Base-by-base conservation (phyloP, 202 grass and related monocot genomes). In the Carex sylvatica region DNA sequence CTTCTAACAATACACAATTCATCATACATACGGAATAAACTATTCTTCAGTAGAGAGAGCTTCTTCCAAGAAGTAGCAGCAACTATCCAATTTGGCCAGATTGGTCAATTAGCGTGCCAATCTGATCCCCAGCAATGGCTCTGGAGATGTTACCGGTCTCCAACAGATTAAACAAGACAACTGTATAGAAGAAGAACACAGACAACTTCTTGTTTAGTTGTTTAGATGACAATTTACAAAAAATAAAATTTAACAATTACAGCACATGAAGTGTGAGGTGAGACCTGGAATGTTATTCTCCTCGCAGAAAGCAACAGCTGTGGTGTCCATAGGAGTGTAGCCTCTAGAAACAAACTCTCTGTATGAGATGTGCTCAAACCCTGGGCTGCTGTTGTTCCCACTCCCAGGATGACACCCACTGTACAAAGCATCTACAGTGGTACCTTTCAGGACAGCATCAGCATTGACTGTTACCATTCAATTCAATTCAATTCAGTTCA, bases 261-360 rank as follows among this genome's bases (percentile, higher is more conserved):
- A 40, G 38, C 6, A 40, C 28, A 87, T 83, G 15, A 35, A 44
- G 61, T 52, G 51, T 42, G 61, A 79, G 42, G 1, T 42, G 61
- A 79, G 19, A 99, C 96, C 93, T 61, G 96, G 96, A 85, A 95
- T 91, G 78, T 95, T 93, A 83, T 93, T 99, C 81, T 99, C 96
- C 85, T 93, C 91, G 24, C 96, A 99, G 63, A 92, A 90, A 30
- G 93, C 94, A 83, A 99, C 74, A 62, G 96, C 93, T 65, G 96
- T 93, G 86, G 93, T 93, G 80, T 99, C 91, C 87, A 99, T 90
- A 68, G 87, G 90, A 65, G 86, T 93, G 64, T 84, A 91, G 44
- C 85, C 92, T 90, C 93, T 93, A 73, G 89, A 86, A 74, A 83
- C 84, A 56, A 99, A 85, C 88, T 99, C 93, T 83, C 93, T 91